phyloP scores from a whole-genome alignment of 1,284 basidiomycete species.

The Violaceomyces palustris region DNA sequence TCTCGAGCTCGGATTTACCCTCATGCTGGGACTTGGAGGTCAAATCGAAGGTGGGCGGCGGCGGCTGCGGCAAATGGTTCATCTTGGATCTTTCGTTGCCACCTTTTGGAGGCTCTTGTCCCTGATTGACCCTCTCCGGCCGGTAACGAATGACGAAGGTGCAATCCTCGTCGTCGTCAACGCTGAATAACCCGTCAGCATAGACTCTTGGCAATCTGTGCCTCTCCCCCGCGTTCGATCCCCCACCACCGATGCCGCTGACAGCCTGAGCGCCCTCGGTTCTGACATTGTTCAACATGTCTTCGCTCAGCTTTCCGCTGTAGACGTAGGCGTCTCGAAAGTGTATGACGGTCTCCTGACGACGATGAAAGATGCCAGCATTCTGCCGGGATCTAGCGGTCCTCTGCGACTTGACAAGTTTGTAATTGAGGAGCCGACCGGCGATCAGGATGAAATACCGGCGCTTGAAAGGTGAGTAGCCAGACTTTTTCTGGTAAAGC shows the following conservation, averaged over 20 bases:
- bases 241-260: slow-evolving; percentile 21
- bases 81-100: too few species aligned
- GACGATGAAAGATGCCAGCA: slow-evolving; percentile 46
- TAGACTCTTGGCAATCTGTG: slow-evolving; percentile 45
- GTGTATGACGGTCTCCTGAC: slow-evolving; percentile 43
- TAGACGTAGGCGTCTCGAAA: slow-evolving; percentile 50
- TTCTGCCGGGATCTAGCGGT: slow-evolving; percentile 48
- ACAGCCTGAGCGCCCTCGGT: slow-evolving; percentile 32
- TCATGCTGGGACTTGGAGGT: background rate
- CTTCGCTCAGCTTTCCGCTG: slow-evolving; percentile 42
- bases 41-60: background rate
- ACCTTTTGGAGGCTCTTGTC: slow-evolving; percentile 9
- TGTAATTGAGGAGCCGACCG: slow-evolving; percentile 44
- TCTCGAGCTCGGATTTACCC: too few species aligned
- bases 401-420: slow-evolving; percentile 36
- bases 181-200: slow-evolving; percentile 40
- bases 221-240: slow-evolving; percentile 26
- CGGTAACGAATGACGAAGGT: slow-evolving; percentile 49
- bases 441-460: slow-evolving; percentile 45
- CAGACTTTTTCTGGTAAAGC: slow-evolving; percentile 60
- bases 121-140: slow-evolving; percentile 28
- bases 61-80: too few species aligned
- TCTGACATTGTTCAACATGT: slow-evolving; percentile 28
- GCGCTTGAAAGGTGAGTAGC: slow-evolving; percentile 33
- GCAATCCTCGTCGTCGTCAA: slow-evolving; percentile 50